Conservation (phyloP, 2,329 filamentous ascomycete species). For the Aspergillus clavatus region DNA sequence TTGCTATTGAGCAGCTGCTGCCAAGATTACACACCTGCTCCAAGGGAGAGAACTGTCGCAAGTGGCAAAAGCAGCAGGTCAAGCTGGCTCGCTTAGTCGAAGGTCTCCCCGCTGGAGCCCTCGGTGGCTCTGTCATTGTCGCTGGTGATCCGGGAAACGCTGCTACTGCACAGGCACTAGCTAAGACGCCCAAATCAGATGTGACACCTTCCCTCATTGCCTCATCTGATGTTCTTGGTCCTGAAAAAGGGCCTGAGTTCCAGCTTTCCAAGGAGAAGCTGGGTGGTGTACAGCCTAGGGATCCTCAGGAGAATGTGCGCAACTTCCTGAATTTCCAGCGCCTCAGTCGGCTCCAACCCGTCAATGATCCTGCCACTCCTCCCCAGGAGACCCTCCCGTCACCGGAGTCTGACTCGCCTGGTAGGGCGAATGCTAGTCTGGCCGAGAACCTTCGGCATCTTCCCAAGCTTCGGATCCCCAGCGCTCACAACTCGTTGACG, state of each 20-base stretch:
- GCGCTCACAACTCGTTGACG: conserved; percentile 68
- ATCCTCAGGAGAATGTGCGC: conserved; percentile 85
- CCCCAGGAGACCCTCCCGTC: conserved; percentile 39
- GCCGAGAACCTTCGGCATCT: conserved; percentile 48
- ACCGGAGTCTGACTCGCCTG: conserved; percentile 21
- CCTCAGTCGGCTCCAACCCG: conserved; percentile 11
- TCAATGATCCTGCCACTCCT: conserved; percentile 58
- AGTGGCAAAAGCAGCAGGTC: conserved; percentile 73
- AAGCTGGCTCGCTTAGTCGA: conserved; percentile 69
- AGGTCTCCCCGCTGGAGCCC: conserved; percentile 67
- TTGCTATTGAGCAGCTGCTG: conserved; percentile 84
- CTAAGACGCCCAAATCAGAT: conserved; percentile 41
- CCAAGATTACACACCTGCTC: conserved; percentile 83
- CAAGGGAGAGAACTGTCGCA: conserved; percentile 80
- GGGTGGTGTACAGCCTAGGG: conserved; percentile 62
- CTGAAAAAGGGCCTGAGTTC: conserved; percentile 32
- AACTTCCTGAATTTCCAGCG: conserved; percentile 85
- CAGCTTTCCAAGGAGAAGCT: conserved; percentile 65
- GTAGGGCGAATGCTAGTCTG: conserved; percentile 38
- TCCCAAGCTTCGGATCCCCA: conserved; percentile 53
- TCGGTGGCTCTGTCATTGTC: conserved; percentile 50
- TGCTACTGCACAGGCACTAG: conserved; percentile 53
- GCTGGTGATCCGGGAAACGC: conserved; percentile 75
- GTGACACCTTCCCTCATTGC: background rate
- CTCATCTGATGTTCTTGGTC: background rate